These are phyloP conservation scores for Closterium sp. DNA, from an alignment of 139 green algal genomes.

Conservation along the genomic window DNA sequence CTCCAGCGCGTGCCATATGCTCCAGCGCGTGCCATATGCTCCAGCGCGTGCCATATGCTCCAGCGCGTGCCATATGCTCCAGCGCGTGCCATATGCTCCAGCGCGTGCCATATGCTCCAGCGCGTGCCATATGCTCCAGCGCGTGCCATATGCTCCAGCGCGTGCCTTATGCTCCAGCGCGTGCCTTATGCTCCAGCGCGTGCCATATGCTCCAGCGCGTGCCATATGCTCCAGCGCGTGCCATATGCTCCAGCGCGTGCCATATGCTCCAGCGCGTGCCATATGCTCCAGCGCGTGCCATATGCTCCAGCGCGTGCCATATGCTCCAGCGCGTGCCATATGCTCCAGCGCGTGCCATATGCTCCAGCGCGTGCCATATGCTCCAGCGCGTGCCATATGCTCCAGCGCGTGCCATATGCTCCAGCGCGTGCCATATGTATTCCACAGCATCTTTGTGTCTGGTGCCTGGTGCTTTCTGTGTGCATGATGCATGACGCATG, in stretches of 20 bases:
- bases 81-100: slow-evolving; percentile 67
- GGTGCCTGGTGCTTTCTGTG: slow-evolving; percentile 42
- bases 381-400: slow-evolving; percentile 62
- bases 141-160: slow-evolving; percentile 68
- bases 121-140: slow-evolving; percentile 67
- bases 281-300: slow-evolving; percentile 59
- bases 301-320: slow-evolving; percentile 58
- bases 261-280: slow-evolving; percentile 59
- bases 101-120: slow-evolving; percentile 66
- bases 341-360: slow-evolving; percentile 66
- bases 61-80: slow-evolving; percentile 67
- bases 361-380: slow-evolving; percentile 59
- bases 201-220: slow-evolving; percentile 60
- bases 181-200: slow-evolving; percentile 71
- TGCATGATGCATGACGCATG: no score
- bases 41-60: slow-evolving; percentile 67
- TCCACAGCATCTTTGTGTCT: slow-evolving; percentile 64
- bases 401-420: slow-evolving; percentile 61
- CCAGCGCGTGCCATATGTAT: slow-evolving; percentile 67
- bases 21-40: slow-evolving; percentile 67
- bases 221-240: slow-evolving; percentile 60
- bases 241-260: slow-evolving; percentile 59
- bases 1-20: slow-evolving; percentile 67
- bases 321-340: slow-evolving; percentile 58
- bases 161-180: slow-evolving; percentile 65